A percentile compares a stretch with the other conserved stretches of the same genome.
Conservation (phyloP, 2,329 filamentous ascomycete genomes). For the Botrytis pseudocinerea region DNA sequence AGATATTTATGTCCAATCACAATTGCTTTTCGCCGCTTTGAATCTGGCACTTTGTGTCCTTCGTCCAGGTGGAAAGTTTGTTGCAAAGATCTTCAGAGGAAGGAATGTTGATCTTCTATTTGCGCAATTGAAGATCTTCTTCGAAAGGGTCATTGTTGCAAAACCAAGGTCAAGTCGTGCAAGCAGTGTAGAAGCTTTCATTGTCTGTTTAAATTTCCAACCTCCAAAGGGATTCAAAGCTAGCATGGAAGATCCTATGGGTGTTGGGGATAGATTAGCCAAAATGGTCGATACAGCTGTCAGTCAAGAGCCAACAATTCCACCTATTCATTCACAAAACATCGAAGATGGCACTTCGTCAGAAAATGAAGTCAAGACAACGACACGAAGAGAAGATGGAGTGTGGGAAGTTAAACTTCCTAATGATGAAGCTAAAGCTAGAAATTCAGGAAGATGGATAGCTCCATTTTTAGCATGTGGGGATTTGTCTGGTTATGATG, state of each 20-base stretch:
- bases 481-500: constrained; percentile 91
- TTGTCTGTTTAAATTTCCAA: constrained; percentile 87
- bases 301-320: constrained; percentile 46
- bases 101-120: constrained; percentile 95
- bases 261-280: constrained; percentile 58
- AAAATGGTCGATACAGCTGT: constrained; percentile 50
- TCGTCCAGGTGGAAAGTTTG: constrained; percentile 90
- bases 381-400: constrained; percentile 29
- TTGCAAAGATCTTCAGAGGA: constrained; percentile 95
- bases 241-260: constrained; percentile 73
- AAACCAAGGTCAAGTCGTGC: constrained; percentile 94
- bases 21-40: constrained; percentile 89
- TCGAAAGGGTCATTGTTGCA: constrained; percentile 81
- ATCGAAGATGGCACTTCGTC: constrained; percentile 48
- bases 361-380: constrained; percentile 18
- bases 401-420: constrained; percentile 36
- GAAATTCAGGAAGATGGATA: constrained; percentile 68
- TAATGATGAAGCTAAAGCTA: constrained; percentile 43
- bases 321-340: constrained; percentile 50
- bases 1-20: constrained; percentile 96
- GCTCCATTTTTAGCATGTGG: constrained; percentile 97
- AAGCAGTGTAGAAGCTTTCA: constrained; percentile 94
- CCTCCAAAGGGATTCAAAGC: constrained; percentile 76
- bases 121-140: constrained; percentile 89
- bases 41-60: constrained; percentile 93